These are phyloP conservation scores for Amylocarpus encephaloides DNA, from an alignment of 2,329 filamentous ascomycete genomes.

Conservation along the genomic window DNA sequence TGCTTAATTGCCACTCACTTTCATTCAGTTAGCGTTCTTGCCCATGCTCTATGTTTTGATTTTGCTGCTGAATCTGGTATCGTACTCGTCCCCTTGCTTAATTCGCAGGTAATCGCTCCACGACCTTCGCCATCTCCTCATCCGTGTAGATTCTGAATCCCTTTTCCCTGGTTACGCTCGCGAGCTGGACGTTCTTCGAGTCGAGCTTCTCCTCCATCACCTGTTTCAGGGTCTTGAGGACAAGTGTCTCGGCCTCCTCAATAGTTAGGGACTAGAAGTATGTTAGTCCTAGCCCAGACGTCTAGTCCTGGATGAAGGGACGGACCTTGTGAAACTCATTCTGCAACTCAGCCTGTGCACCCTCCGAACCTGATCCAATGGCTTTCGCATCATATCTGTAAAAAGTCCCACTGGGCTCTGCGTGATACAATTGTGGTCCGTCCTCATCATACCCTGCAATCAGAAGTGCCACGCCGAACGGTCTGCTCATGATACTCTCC, in stretches of 20 bases:
- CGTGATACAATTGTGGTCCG: conserved; percentile 93
- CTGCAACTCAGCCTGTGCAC: conserved; percentile 94
- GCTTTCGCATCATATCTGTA: conserved; percentile 99
- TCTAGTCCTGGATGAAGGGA: neutral
- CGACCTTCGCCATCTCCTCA: conserved; percentile 91
- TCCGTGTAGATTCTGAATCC: conserved; percentile 99
- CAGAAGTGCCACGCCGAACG: conserved; percentile 92
- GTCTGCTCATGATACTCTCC: conserved; percentile 97
- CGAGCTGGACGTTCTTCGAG: conserved; percentile 96
- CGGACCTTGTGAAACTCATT: conserved; percentile 91
- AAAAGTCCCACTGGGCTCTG: conserved; percentile 95
- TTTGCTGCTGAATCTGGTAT: conserved; percentile 4
- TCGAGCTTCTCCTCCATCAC: conserved; percentile 99
- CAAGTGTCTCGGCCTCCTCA: conserved; percentile 85
- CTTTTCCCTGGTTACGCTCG: conserved; percentile 94
- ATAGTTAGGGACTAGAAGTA: conserved; percentile 72
- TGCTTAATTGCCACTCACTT: no score
- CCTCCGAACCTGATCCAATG: conserved; percentile 94
- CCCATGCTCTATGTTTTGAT: no score
- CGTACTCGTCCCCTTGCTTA: conserved; percentile 27
- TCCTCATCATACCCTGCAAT: conserved; percentile 98
- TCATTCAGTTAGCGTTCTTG: no score
- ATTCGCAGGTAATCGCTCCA: conserved; percentile 71
- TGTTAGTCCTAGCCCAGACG: conserved; percentile 16
- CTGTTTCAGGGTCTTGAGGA: conserved; percentile 97